These are phyloP conservation scores for Hemileccinum impolitum DNA, from an alignment of 768 basidiomycete genomes.

Conservation along the genomic window DNA sequence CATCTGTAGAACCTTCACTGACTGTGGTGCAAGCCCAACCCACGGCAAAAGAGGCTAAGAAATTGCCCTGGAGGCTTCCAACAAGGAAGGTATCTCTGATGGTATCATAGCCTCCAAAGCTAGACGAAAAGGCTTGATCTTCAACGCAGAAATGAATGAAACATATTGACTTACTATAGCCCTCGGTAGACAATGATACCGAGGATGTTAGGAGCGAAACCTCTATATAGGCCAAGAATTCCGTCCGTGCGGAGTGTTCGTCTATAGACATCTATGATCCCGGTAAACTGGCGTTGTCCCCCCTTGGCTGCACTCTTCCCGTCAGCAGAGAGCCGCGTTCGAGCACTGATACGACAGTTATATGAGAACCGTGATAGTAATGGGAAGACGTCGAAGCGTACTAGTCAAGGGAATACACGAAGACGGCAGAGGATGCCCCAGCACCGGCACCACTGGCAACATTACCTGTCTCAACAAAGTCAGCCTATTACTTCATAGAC, in stretches of 20 bases:
- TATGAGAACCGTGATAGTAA: not conserved
- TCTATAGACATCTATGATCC: constrained; percentile 42
- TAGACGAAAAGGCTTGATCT: constrained; percentile 7
- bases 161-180: constrained; percentile 34
- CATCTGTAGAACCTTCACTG: not conserved
- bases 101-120: constrained; percentile 45
- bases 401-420: constrained; percentile 48
- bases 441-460: constrained; percentile 42
- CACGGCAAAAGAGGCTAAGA: constrained; percentile 39
- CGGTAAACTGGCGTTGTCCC: constrained; percentile 40
- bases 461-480: constrained; percentile 30
- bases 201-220: constrained; percentile 40
- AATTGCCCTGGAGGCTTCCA: constrained; percentile 38
- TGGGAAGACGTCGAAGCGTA: constrained; percentile 11
- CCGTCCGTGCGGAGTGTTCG: constrained; percentile 41
- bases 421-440: constrained; percentile 40
- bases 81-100: constrained; percentile 37
- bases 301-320: constrained; percentile 35
- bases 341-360: constrained; percentile 26
- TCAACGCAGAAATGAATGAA: not conserved
- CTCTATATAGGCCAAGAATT: constrained; percentile 39
- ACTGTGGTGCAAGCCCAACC: constrained; percentile 43
- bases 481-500: not conserved
- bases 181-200: constrained; percentile 44
- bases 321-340: constrained; percentile 42